Evolutionary conservation across 306 rosid species (phyloP), one percentile per base, ranked within the genome.

Genomic region (Vicia faba): DNA sequence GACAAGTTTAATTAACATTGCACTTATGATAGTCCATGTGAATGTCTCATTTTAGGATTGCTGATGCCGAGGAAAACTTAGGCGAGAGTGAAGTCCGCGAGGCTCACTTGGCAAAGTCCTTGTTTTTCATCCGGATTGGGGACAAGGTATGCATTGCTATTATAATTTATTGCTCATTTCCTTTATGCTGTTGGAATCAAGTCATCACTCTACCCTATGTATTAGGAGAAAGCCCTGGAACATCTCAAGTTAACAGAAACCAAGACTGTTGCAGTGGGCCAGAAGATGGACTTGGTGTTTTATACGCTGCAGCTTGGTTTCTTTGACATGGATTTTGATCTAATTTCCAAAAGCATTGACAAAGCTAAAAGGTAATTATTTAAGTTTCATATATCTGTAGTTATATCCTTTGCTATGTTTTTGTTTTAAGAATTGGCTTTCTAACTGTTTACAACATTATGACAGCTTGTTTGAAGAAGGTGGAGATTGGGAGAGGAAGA

Each of bases 71-170:
- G 76, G 97, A 90, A 59, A 95, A 95, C 83, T 81, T 95, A 33
- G 99, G 99, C 6, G 99, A 95, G 83, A 95, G 97, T 84, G 99
- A 95, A 86, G 99, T 95, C 40, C 87, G 99, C 33, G 99, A 95
- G 82, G 99, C 99, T 64, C 99, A 93, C 75, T 66, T 93, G 77
- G 99, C 99, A 16, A 93, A 93, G 73, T 88, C 99, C 68, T 69
- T 90, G 80, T 88, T 82, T 73, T 90, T 86, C 79, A 90, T 93
- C 74, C 90, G 90, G 26, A 82, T 90, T 82, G 95, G 95, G 48
- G 96, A 90, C 78, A 88, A 88, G 99, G 99, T 93, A 77, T 28
- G 28, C 72, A 33, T 69, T 23, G 26, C n/a, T 66, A 35, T 69
- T 55, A 46, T 69, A 40, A 41, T 61, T 26, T 62, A 61, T 38